Evolutionary conservation across 352 stramenopile genomes (phyloP).

Genomic region (Blastocystis sp.): DNA sequence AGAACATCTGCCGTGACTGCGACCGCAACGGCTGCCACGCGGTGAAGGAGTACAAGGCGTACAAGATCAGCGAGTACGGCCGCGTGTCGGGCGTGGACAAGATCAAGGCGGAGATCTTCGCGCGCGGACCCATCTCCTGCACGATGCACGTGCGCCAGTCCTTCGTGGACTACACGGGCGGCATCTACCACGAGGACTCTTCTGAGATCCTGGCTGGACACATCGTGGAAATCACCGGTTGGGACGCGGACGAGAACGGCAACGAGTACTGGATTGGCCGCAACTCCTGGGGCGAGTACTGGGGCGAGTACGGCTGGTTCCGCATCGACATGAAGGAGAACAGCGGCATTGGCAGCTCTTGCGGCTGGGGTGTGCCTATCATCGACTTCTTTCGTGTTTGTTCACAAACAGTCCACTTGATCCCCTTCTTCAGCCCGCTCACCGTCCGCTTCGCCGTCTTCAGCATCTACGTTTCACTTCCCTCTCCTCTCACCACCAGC

Average conservation of each 20-base stretch:
- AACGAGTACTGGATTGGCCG: constrained; percentile 86
- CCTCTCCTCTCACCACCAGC: background rate
- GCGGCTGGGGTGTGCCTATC: constrained; percentile 82
- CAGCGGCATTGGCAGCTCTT: constrained; percentile 78
- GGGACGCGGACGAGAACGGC: constrained; percentile 81
- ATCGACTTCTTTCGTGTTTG: constrained; percentile 66
- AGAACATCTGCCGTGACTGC: constrained; percentile 76
- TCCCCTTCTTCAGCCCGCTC: background rate
- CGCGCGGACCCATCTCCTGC: constrained; percentile 83
- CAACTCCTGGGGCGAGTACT: constrained; percentile 87
- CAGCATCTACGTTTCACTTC: constrained; percentile 16
- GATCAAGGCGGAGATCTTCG: constrained; percentile 87
- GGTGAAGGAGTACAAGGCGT: constrained; percentile 82
- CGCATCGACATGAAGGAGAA: constrained; percentile 85
- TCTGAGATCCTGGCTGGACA: constrained; percentile 82
- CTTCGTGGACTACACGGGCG: constrained; percentile 79
- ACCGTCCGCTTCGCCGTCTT: constrained; percentile 43
- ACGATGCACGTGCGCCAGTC: constrained; percentile 78
- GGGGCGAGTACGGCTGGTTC: constrained; percentile 87
- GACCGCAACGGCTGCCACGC: constrained; percentile 75
- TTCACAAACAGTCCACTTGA: constrained; percentile 58
- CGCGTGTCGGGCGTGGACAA: constrained; percentile 79
- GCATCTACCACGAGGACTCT: constrained; percentile 81
- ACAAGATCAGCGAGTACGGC: constrained; percentile 85
- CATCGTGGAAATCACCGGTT: constrained; percentile 83